These are phyloP conservation scores for Umbellularia californica DNA, from an alignment of 164 flowering plant species.

Conservation along the genomic window DNA sequence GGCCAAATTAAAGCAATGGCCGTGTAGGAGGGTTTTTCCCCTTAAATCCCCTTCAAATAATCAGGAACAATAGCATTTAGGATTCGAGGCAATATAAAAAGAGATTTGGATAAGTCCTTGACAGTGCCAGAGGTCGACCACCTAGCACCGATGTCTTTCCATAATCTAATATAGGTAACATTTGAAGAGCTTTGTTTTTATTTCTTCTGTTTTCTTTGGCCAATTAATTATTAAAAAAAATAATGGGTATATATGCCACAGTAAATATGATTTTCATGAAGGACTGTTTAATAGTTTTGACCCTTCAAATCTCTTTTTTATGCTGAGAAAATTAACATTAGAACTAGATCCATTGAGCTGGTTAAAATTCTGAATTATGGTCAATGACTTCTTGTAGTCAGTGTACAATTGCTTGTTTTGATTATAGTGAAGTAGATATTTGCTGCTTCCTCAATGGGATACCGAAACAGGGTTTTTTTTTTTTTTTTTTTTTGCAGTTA, in stretches of 20 bases:
- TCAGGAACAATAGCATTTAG: too few species aligned
- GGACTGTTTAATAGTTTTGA: neutral
- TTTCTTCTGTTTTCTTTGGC: neutral
- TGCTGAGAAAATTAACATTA: neutral
- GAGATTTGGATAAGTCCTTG: too few species aligned
- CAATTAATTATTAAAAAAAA: neutral
- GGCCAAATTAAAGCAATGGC: too few species aligned
- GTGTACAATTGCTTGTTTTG: neutral
- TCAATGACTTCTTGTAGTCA: neutral
- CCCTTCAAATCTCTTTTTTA: neutral
- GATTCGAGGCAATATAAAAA: too few species aligned
- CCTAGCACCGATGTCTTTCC: too few species aligned
- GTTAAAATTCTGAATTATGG: neutral
- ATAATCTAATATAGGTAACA: too few species aligned
- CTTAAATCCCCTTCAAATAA: too few species aligned
- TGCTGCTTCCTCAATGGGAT: neutral
- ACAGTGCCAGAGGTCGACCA: too few species aligned
- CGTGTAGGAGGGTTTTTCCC: too few species aligned
- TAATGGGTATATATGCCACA: neutral
- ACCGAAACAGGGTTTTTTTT: neutral
- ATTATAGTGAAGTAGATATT: neutral
- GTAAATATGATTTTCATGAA: neutral
- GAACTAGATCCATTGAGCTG: neutral
- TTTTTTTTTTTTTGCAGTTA: conserved; percentile 44
- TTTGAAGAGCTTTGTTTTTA: too few species aligned